Evolutionary conservation across 2,329 filamentous ascomycete genomes (phyloP), one percentile per base, ranked within the genome.

Genomic region (Lecanoromycetidae sp.): DNA sequence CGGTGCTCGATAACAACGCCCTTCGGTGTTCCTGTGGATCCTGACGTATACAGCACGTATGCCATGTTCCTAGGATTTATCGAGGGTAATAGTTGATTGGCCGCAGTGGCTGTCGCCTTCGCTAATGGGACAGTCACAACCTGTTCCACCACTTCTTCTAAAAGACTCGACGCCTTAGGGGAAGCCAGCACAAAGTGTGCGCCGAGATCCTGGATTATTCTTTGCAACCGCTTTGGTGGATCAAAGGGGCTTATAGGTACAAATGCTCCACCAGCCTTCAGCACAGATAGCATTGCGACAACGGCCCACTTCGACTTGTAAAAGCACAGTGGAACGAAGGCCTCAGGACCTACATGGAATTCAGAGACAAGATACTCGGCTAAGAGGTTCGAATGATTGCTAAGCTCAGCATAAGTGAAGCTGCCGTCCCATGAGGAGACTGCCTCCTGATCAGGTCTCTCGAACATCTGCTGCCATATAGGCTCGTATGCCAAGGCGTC

Each of bases 1-100:
- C n/a, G 12, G 36, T 54, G 52, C 8, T 37, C 33, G 5, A 32
- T 15, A n/a, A 51, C 20, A 15, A 54, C 37, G 12, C 62, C 62
- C 46, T 65, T 65, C 2, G 63, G 63, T 4, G 57, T 61, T 1
- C 63, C 63, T 3, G 63, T 64, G 6, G 59, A 63, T 12, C 63
- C 63, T 20, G 61, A 63, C 2, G 63, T 65, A 42, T 63, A 65
- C 2, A 46, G 22, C 4, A 49, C 34, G 25, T n/a, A 34, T 27
- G 30, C 25, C 26, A 17, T 40, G 44, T 9, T 51, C 48, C 12
- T 12, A 5, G 12, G 32, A 15, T 15, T 34, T 34, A 10, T n/a
- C 32, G n/a, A 6, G n/a, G 9, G n/a, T 19, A 4, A 23, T 13
- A 20, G 13, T 43, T 26, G 38, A 32, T 33, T 17, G n/a, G 20